Evolutionary conservation across 208 protist genomes (phyloP).

Genomic region (Kentomonas sorsogonicus): DNA sequence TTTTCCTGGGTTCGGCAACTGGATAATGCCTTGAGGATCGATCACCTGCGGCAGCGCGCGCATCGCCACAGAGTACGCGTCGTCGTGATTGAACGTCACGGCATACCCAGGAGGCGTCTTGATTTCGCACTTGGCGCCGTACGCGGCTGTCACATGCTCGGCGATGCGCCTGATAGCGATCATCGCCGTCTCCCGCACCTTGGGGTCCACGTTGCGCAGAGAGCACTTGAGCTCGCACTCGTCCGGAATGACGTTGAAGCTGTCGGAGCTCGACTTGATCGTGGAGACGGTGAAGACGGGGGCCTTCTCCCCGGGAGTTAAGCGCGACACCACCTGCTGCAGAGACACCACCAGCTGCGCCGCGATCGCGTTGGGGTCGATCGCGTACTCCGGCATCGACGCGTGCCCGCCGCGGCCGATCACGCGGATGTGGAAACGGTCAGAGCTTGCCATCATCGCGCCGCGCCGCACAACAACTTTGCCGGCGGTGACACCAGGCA

Average conservation of each 20-base stretch:
- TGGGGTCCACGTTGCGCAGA: slow-evolving; percentile 30
- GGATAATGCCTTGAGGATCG: too few species aligned
- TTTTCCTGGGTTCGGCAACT: too few species aligned
- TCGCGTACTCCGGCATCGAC: slow-evolving; percentile 39
- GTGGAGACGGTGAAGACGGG: slow-evolving; percentile 42
- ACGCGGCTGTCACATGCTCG: slow-evolving; percentile 16
- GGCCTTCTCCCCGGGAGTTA: slow-evolving; percentile 23
- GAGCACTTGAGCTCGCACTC: slow-evolving; percentile 37
- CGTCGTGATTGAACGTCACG: slow-evolving; percentile 36
- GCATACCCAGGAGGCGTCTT: slow-evolving; percentile 30
- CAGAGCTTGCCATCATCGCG: slow-evolving; percentile 12
- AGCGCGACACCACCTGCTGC: slow-evolving; percentile 50
- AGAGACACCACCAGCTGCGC: slow-evolving; percentile 31
- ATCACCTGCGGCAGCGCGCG: too few species aligned
- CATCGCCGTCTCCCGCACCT: slow-evolving; percentile 28
- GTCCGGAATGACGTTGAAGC: slow-evolving; percentile 60
- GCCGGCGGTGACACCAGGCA: slow-evolving; percentile 14
- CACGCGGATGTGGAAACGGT: neutral
- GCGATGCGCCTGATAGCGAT: slow-evolving; percentile 35
- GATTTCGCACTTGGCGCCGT: slow-evolving; percentile 30
- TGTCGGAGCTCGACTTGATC: slow-evolving; percentile 30
- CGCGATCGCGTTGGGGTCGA: slow-evolving; percentile 46
- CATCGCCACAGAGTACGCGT: slow-evolving; percentile 27
- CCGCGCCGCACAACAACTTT: slow-evolving; percentile 27
- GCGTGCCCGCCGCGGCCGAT: slow-evolving; percentile 43